A percentile compares a stretch with the other conserved stretches of the same genome.
Conservation (phyloP, 2,329 filamentous ascomycete genomes). For the Xylaria multiplex region DNA sequence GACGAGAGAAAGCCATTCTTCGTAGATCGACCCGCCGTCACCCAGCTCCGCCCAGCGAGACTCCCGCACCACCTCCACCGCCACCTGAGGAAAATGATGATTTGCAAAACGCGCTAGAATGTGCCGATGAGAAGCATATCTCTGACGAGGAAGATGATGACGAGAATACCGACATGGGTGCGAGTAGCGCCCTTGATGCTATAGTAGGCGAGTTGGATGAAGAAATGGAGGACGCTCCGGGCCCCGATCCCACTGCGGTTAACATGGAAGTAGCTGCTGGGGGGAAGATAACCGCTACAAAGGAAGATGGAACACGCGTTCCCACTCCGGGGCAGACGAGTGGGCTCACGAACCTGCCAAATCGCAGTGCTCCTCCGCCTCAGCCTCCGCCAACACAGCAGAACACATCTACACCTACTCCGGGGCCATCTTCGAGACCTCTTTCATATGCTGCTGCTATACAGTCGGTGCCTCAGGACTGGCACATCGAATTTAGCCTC, state of each 20-base stretch:
- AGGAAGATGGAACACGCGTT: conserved; percentile 89
- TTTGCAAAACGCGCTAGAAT: conserved; percentile 80
- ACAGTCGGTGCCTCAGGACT: conserved; percentile 84
- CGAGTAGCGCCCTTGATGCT: conserved; percentile 77
- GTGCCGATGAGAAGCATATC: conserved; percentile 89
- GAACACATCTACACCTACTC: conserved; percentile 56
- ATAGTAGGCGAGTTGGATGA: conserved; percentile 93
- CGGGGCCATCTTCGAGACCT: conserved; percentile 66
- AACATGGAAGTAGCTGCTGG: conserved; percentile 89
- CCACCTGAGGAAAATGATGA: conserved; percentile 69
- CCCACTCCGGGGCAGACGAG: conserved; percentile 77
- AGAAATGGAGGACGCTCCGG: conserved; percentile 76
- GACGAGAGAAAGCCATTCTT: conserved; percentile 66
- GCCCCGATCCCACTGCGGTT: conserved; percentile 85
- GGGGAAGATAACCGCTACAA: conserved; percentile 88
- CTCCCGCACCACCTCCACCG: conserved; percentile 60
- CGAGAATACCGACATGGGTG: conserved; percentile 68
- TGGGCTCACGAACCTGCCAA: conserved; percentile 51
- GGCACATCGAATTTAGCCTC: conserved; percentile 96
- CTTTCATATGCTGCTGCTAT: conserved; percentile 88
- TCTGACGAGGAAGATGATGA: conserved; percentile 77
- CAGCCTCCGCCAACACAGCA: conserved; percentile 54
- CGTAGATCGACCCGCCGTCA: conserved; percentile 73
- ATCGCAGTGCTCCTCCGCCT: conserved; percentile 50
- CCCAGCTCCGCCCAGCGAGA: conserved; percentile 59